Conservation (phyloP, 208 protist genomes). For the Trypanosoma cruzi region DNA sequence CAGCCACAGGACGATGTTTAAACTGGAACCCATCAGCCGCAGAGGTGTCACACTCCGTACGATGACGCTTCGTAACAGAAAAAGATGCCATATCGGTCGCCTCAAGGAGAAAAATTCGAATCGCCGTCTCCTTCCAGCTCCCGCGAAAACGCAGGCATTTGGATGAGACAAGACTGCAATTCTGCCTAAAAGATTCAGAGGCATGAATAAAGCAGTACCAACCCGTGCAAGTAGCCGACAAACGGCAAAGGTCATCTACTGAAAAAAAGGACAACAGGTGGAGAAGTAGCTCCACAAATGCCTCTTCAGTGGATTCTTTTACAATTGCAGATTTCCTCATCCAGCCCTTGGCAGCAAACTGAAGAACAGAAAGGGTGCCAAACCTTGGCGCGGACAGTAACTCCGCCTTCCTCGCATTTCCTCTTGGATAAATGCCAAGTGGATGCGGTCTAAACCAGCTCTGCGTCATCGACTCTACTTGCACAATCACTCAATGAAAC, state of each 20-base stretch:
- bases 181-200: slow-evolving; percentile 79
- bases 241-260: slow-evolving; percentile 63
- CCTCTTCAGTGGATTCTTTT: slow-evolving; percentile 57
- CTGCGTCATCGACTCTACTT: slow-evolving; percentile 34
- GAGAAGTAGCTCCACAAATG: slow-evolving; percentile 73
- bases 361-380: slow-evolving; percentile 65
- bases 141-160: slow-evolving; percentile 55
- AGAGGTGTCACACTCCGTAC: neutral
- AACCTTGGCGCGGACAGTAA: slow-evolving; percentile 60
- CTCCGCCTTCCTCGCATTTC: slow-evolving; percentile 50
- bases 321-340: slow-evolving; percentile 29
- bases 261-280: slow-evolving; percentile 66
- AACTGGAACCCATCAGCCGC: neutral
- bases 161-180: slow-evolving; percentile 62
- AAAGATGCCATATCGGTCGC: neutral
- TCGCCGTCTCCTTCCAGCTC: slow-evolving; percentile 81
- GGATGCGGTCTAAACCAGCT: slow-evolving; percentile 81
- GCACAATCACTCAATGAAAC: neutral
- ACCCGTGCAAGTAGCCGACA: slow-evolving; percentile 74
- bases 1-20: slow-evolving; percentile 53
- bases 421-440: slow-evolving; percentile 81
- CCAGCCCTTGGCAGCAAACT: slow-evolving; percentile 38
- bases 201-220: slow-evolving; percentile 86
- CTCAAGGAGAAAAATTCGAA: slow-evolving; percentile 53
- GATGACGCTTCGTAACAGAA: slow-evolving; percentile 26